Percentiles rank a stretch among this genome's conserved stretches.
Evolutionary conservation across 2,329 filamentous ascomycete species (phyloP).

Genomic region (Penicillium sp.): DNA sequence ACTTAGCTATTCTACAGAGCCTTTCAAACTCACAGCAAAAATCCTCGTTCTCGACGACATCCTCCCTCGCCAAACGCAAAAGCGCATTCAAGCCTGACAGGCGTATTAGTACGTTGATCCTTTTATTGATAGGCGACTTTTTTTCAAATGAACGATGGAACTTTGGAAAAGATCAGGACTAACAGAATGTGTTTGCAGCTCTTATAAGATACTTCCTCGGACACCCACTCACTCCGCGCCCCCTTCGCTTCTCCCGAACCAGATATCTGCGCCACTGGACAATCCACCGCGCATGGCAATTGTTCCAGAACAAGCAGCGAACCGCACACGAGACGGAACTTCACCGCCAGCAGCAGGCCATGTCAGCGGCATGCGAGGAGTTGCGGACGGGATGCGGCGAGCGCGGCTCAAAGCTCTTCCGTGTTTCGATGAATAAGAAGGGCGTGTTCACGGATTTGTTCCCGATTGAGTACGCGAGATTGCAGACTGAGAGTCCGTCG

Average conservation of each 20-base stretch:
- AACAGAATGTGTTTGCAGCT: conserved; percentile 35
- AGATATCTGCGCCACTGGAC: conserved; percentile 95
- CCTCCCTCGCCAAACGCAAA: conserved; percentile 36
- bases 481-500: conserved; percentile 74
- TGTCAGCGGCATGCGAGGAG: conserved; percentile 82
- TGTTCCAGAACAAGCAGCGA: conserved; percentile 69
- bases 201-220: conserved; percentile 67
- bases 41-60: conserved; percentile 38
- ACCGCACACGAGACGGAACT: conserved; percentile 65
- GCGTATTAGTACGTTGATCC: conserved; percentile 41
- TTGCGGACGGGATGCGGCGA: conserved; percentile 55
- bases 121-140: background rate
- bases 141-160: too few species aligned
- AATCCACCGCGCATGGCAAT: conserved; percentile 91
- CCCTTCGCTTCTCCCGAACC: conserved; percentile 83
- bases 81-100: conserved; percentile 32
- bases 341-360: conserved; percentile 74
- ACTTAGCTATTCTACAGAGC: conserved; percentile 3
- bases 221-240: conserved; percentile 66
- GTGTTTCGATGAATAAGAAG: conserved; percentile 87
- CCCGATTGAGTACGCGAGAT: conserved; percentile 78
- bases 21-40: conserved; percentile 9
- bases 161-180: background rate
- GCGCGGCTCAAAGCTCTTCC: conserved; percentile 61
- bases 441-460: conserved; percentile 71